Base-by-base conservation (phyloP, 2,329 filamentous ascomycete species). In the Aspergillus tubingensis region DNA sequence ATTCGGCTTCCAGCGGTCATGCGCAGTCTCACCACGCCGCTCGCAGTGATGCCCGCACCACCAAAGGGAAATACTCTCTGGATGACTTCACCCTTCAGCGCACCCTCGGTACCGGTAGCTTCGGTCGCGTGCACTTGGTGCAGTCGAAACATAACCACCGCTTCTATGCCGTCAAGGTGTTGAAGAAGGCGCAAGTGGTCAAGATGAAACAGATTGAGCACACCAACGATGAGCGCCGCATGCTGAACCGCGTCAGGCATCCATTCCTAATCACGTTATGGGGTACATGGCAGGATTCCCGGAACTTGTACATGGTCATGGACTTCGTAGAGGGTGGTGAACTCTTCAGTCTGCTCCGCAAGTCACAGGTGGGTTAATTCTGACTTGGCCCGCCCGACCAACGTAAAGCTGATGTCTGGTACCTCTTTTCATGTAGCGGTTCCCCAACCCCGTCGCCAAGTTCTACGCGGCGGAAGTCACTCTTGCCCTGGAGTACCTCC, bases 181-280 rank as follows among this genome's bases (percentile, higher is more conserved):
- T 99, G 79, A 99, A 99, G 79, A 99, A 99, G 85, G 89, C 89
- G 52, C 95, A 99, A 80, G 94, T 99, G 57, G 92, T 99, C 77
- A 96, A 96, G 83, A 98, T 99, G 95, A 99, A 99, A 86, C 95
- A 99, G 79, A 92, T 99, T 62, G 95, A 99, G 79, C 95, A 99
- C 80, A 99, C 95, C 68, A 99, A 99, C 74, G 95, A 99, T 78
- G 95, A 99, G 82, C 86, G 95, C 67, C 88, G 86, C 70, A 99
- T 99, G 95, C 81, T 99, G 71, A 91, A 92, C 75, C 91, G 96
- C 76, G 95, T 98, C 76, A 96, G 97, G 78, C 94, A 99, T 79
- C 93, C 95, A 11, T 99, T 99, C 80, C 83, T 99, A 65, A 95
- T 99, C 74, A 99, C 95, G 1, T 83, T 99, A 43, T 99, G 95